Conservation (phyloP, 176 grass and related monocot species). For the Oryza rufipogon region DNA sequence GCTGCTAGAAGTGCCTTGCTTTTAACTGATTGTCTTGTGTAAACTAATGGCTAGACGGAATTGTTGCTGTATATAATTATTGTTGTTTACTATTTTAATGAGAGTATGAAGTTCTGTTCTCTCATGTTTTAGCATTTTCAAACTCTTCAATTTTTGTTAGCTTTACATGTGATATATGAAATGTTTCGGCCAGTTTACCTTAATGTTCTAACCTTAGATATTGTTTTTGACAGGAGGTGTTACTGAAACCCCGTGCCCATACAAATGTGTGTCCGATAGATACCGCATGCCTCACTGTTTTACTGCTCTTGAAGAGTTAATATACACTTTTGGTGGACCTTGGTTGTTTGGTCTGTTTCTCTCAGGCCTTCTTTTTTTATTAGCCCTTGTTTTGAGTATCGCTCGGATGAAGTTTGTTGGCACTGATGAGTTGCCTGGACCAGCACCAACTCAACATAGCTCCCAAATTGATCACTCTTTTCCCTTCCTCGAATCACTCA, state of each 20-base stretch:
- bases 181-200: constrained; percentile 14
- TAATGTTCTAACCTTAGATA: constrained; percentile 25
- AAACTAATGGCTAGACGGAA: constrained; percentile 15
- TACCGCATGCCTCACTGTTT: constrained; percentile 98
- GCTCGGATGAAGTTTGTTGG: constrained; percentile 98
- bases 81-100: background rate
- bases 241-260: constrained; percentile 84
- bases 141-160: constrained; percentile 1
- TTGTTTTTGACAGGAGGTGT: constrained; percentile 74
- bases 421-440: constrained; percentile 85
- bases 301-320: constrained; percentile 92
- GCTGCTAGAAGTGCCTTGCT: background rate
- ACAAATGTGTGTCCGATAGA: constrained; percentile 92
- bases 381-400: constrained; percentile 95
- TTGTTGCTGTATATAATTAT: background rate
- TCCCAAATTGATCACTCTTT: constrained; percentile 99
- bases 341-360: constrained; percentile 98
- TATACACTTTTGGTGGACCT: constrained; percentile 93
- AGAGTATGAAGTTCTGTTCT: constrained; percentile 9
- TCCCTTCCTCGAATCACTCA: constrained; percentile 90
- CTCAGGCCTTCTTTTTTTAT: constrained; percentile 84
- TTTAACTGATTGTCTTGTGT: constrained; percentile 8
- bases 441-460: constrained; percentile 88
- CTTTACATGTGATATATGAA: constrained; percentile 21
- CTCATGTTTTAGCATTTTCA: constrained; percentile 33